Evolutionary conservation across 306 rosid species (phyloP).

Genomic region (Castanea sativa): DNA sequence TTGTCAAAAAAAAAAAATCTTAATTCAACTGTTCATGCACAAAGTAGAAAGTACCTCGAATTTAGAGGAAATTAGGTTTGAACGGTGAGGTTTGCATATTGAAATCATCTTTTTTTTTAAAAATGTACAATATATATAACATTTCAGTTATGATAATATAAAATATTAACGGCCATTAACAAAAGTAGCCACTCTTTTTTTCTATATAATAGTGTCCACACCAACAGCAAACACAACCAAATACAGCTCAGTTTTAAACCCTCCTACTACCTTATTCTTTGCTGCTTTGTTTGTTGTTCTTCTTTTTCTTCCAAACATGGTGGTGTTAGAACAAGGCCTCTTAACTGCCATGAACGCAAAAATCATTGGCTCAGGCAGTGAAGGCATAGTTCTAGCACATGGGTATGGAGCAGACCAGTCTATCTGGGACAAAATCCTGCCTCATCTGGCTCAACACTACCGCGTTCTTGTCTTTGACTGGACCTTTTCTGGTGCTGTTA

Average conservation of each 20-base stretch:
- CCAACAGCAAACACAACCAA: slow-evolving; percentile 20
- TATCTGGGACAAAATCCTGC: slow-evolving; percentile 71
- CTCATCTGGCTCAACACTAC: slow-evolving; percentile 40
- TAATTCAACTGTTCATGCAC: too few species aligned
- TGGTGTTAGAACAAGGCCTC: slow-evolving; percentile 28
- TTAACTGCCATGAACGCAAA: slow-evolving; percentile 46
- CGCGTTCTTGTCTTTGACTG: slow-evolving; percentile 69
- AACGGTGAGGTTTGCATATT: accelerated
- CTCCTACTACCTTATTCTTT: neutral
- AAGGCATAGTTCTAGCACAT: slow-evolving; percentile 72
- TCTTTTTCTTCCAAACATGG: slow-evolving; percentile 22
- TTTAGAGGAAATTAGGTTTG: too few species aligned
- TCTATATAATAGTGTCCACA: neutral
- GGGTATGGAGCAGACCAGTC: slow-evolving; percentile 87
- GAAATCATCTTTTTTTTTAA: too few species aligned
- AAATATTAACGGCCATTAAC: too few species aligned
- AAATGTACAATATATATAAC: too few species aligned
- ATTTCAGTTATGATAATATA: too few species aligned
- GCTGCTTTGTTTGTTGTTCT: neutral
- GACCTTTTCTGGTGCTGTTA: slow-evolving; percentile 61
- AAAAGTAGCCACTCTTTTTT: neutral
- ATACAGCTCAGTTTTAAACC: neutral
- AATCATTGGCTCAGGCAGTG: slow-evolving; percentile 41
- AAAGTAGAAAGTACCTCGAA: too few species aligned
- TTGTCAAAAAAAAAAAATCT: too few species aligned